Base-by-base conservation (phyloP, 768 basidiomycete genomes). In the Cystobasidium onofrii region DNA sequence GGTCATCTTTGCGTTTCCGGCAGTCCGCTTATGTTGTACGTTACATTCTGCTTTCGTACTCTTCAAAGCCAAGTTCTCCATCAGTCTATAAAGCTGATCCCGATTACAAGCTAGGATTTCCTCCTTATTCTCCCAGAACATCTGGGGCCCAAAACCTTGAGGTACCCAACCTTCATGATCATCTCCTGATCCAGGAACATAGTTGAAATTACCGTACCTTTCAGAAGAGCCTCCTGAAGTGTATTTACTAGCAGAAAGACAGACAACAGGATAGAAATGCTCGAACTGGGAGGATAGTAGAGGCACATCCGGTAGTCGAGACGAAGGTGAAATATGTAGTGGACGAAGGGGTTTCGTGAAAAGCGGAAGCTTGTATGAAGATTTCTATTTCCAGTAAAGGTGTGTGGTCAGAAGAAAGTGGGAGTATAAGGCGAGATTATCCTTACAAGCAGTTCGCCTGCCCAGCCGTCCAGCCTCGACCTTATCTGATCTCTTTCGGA, bases 131-230 rank as follows among this genome's bases (percentile, higher is more conserved):
- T 73, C 75, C 90, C 92, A 94, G n/a, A 50, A 52, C 50, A 43
- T 43, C 33, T 20, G 12, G 33, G 27, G 39, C 43, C 63, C 18
- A 41, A 54, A 55, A 44, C 64, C 67, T 20, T 52, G 43, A 64
- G 39, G 36, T 74, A 62, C 65, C 65, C 65, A 57, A 3, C 65
- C 65, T 41, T 79, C 79, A 64, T 78, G 78, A 63, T 98, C 95
- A 78, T 97, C 95, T 0, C 93, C 95, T 0, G 90, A 91, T 0
- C 95, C 95, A 80, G 95, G 93, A 9, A 97, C 86, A 79, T 97
- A 97, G 25, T 87, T 84, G 79, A 88, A 96, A 0, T 90, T 90
- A n/a, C 83, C 76, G 0, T 88, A 85, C 25, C 89, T 83, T 73
- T 89, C 88, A 87, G 86, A 6, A 63, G 69, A 71, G 31, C 69